Percentiles rank a stretch among this genome's conserved stretches.
These are phyloP conservation scores for Madurella fahalii DNA, from an alignment of 2,329 filamentous ascomycete genomes.

Conservation along the genomic window DNA sequence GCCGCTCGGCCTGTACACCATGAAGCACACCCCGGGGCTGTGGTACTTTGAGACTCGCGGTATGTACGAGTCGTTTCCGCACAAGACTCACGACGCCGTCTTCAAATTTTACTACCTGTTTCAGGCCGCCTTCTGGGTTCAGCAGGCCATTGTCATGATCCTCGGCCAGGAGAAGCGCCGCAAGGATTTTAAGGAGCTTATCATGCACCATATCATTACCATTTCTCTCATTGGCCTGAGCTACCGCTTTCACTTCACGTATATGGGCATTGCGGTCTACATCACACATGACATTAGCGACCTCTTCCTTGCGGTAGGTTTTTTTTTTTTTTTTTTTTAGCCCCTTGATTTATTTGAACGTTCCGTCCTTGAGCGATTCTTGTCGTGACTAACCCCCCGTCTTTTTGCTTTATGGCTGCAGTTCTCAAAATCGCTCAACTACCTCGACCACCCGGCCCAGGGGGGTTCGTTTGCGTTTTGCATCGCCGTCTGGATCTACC, in stretches of 20 bases:
- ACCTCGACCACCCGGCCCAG: neutral
- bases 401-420: neutral
- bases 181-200: slow-evolving; percentile 72
- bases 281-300: slow-evolving; percentile 65
- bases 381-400: neutral
- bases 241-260: slow-evolving; percentile 73
- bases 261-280: slow-evolving; percentile 70
- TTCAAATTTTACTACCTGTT: slow-evolving; percentile 76
- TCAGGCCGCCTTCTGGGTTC: slow-evolving; percentile 70
- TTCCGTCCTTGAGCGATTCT: neutral
- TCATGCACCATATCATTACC: slow-evolving; percentile 69
- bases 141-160: slow-evolving; percentile 66
- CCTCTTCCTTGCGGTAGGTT: neutral
- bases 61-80: slow-evolving; percentile 70
- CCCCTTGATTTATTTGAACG: neutral
- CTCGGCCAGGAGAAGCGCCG: slow-evolving; percentile 67
- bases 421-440: neutral
- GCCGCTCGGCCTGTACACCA: slow-evolving; percentile 65
- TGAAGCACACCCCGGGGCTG: slow-evolving; percentile 59
- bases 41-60: slow-evolving; percentile 72
- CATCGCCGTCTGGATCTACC: neutral
- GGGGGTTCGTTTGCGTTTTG: neutral
- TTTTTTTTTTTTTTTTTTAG: neutral
- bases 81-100: slow-evolving; percentile 57
- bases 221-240: slow-evolving; percentile 62